phyloP scores from a whole-genome alignment of 371 early-diverging fungal species.

The Actinomucor elegans region DNA sequence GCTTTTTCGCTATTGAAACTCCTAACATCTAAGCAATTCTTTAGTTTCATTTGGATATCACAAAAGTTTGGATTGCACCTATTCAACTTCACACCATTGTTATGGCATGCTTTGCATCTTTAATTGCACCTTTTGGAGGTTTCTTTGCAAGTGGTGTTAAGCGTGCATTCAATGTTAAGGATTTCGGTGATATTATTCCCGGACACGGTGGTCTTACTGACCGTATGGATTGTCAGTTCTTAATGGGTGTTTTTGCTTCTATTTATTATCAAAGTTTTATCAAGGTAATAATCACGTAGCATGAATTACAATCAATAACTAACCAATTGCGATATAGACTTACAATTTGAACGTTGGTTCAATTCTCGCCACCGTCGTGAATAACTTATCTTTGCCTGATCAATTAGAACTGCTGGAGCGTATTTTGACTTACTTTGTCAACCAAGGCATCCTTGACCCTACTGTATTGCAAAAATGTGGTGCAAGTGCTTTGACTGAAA shows the following conservation, averaged over 20 bases:
- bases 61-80: slow-evolving; percentile 63
- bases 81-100: slow-evolving; percentile 88
- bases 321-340: slow-evolving; percentile 13
- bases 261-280: slow-evolving; percentile 92
- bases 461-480: slow-evolving; percentile 40
- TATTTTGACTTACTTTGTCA: slow-evolving; percentile 53
- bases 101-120: slow-evolving; percentile 93
- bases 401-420: slow-evolving; percentile 57
- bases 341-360: slow-evolving; percentile 47
- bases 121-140: slow-evolving; percentile 99
- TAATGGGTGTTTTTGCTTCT: slow-evolving; percentile 95
- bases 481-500: slow-evolving; percentile 28
- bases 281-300: slow-evolving; percentile 42
- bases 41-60: slow-evolving; percentile 25
- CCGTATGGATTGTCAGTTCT: slow-evolving; percentile 97
- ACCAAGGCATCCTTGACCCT: slow-evolving; percentile 55
- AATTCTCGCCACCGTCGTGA: slow-evolving; percentile 48
- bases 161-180: slow-evolving; percentile 98
- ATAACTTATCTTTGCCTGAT: slow-evolving; percentile 42
- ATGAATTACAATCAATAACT: too few species aligned
- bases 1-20: too few species aligned
- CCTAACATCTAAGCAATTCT: background rate
- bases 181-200: slow-evolving; percentile 97
- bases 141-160: slow-evolving; percentile 99
- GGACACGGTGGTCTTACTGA: slow-evolving; percentile 99